phyloP scores from a whole-genome alignment of 805 yeast species.

The Yamadazyma akitaensis region DNA sequence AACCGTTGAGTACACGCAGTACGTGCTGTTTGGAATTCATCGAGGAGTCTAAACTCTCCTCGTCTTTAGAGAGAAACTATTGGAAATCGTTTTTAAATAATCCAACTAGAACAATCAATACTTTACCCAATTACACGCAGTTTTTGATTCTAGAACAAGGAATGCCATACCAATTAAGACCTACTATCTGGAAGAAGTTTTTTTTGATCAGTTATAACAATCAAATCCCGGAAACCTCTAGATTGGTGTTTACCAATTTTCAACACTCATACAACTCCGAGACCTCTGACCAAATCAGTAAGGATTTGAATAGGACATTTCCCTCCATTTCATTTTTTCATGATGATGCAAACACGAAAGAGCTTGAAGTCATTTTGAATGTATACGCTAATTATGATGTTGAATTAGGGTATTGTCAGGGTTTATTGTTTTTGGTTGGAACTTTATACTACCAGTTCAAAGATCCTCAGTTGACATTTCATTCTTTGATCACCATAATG shows the following conservation, averaged over 20 bases:
- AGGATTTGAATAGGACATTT: slow-evolving; percentile 60
- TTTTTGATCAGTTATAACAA: slow-evolving; percentile 27
- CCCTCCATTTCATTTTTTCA: slow-evolving; percentile 51
- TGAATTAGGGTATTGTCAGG: slow-evolving; percentile 69
- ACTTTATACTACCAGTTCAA: slow-evolving; percentile 45
- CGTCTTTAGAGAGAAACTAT: slow-evolving; percentile 35
- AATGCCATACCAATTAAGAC: slow-evolving; percentile 42
- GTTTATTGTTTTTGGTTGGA: slow-evolving; percentile 60
- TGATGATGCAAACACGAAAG: slow-evolving; percentile 38
- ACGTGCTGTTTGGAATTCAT: slow-evolving; percentile 26
- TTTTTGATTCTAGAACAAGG: slow-evolving; percentile 43
- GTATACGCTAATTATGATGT: slow-evolving; percentile 63
- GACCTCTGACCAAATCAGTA: slow-evolving; percentile 44
- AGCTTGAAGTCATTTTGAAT: slow-evolving; percentile 53
- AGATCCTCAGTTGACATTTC: slow-evolving; percentile 42
- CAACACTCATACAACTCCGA: slow-evolving; percentile 41
- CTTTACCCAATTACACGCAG: slow-evolving; percentile 47
- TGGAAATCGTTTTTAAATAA: slow-evolving; percentile 45
- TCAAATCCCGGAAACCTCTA: slow-evolving; percentile 32
- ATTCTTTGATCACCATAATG: slow-evolving; percentile 53
- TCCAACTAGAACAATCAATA: slow-evolving; percentile 42
- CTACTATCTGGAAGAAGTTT: slow-evolving; percentile 43
- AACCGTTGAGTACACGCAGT: slow-evolving; percentile 15
- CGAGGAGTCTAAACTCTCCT: slow-evolving; percentile 14
- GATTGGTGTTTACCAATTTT: slow-evolving; percentile 34